Percentiles rank a stretch among this genome's conserved stretches.
These are phyloP conservation scores for Gynochthodes officinalis DNA, from an alignment of 257 asterid genomes.

Conservation along the genomic window DNA sequence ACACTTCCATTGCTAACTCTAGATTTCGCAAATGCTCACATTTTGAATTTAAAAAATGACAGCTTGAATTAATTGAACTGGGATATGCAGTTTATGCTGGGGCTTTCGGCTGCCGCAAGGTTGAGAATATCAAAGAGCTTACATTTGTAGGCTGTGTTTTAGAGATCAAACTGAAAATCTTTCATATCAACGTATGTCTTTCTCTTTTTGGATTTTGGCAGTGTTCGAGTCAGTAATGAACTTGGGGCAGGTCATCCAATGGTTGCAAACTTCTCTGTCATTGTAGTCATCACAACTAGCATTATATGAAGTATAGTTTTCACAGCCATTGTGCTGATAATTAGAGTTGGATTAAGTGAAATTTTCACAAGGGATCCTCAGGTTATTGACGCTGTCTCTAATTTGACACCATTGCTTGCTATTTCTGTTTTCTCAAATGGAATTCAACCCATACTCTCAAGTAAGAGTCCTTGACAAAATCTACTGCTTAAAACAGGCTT, in stretches of 20 bases:
- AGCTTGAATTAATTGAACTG: slow-evolving; percentile 38
- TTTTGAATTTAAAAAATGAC: too few relatives aligned
- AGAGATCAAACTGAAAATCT: too few relatives aligned
- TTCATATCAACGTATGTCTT: too few relatives aligned
- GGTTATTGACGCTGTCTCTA: slow-evolving; percentile 23
- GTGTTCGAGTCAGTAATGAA: slow-evolving; percentile 32
- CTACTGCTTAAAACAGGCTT: too few relatives aligned
- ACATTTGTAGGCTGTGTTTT: too few relatives aligned
- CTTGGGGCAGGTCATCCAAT: slow-evolving; percentile 36
- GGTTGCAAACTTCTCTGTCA: slow-evolving; percentile 29
- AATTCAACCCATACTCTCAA: slow-evolving; percentile 31
- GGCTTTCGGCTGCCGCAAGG: slow-evolving; percentile 32
- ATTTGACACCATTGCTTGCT: slow-evolving; percentile 31
- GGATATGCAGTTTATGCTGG: slow-evolving; percentile 31
- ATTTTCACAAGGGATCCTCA: slow-evolving; percentile 28
- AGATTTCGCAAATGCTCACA: too few relatives aligned
- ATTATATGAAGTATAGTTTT: slow-evolving; percentile 21
- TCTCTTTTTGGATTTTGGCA: slow-evolving; percentile 3
- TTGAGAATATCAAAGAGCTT: too few relatives aligned
- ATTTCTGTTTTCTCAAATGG: slow-evolving; percentile 33
- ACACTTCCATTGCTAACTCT: too few relatives aligned
- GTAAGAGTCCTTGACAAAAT: slow-evolving; percentile 9
- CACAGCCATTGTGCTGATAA: slow-evolving; percentile 25
- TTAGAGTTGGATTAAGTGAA: slow-evolving; percentile 26
- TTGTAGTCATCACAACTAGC: slow-evolving; percentile 26